These are phyloP conservation scores for Pleurotus djamor DNA, from an alignment of 768 basidiomycete species.

Conservation along the genomic window DNA sequence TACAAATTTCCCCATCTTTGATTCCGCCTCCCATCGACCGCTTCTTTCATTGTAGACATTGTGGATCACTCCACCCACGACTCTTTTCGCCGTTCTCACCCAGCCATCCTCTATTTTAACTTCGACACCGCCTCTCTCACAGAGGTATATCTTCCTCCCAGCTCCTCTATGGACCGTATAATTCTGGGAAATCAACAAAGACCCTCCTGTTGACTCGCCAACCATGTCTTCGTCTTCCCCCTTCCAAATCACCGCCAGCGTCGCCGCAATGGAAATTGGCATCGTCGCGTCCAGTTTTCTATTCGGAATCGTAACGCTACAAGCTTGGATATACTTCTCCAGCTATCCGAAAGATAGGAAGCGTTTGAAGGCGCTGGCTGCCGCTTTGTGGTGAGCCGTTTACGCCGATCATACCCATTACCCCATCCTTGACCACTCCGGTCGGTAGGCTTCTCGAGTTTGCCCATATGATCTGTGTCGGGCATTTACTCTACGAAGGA, in stretches of 20 bases:
- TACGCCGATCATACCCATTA: not conserved
- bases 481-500: conserved; percentile 24
- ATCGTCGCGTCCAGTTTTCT: conserved; percentile 20
- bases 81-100: not conserved
- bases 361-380: conserved; percentile 17
- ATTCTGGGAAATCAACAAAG: not conserved
- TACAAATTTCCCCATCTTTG: not conserved
- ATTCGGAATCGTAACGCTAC: conserved; percentile 24
- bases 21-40: not conserved
- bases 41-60: not conserved
- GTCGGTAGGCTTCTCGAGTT: conserved; percentile 24
- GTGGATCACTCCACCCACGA: not conserved
- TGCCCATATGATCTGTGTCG: conserved; percentile 23
- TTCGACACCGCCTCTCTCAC: not conserved
- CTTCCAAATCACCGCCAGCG: conserved; percentile 1
- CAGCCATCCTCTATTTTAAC: not conserved
- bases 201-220: not conserved
- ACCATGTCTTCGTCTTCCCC: conserved; percentile 1
- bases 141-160: conserved; percentile 6
- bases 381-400: conserved; percentile 1
- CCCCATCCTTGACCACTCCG: too few species aligned
- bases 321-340: conserved; percentile 20
- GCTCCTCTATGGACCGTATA: conserved; percentile 2
- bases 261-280: conserved; percentile 24
- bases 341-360: conserved; percentile 19